Base-by-base conservation (phyloP, 495 filamentous ascomycete species). In the Penicillium bovifimosum region DNA sequence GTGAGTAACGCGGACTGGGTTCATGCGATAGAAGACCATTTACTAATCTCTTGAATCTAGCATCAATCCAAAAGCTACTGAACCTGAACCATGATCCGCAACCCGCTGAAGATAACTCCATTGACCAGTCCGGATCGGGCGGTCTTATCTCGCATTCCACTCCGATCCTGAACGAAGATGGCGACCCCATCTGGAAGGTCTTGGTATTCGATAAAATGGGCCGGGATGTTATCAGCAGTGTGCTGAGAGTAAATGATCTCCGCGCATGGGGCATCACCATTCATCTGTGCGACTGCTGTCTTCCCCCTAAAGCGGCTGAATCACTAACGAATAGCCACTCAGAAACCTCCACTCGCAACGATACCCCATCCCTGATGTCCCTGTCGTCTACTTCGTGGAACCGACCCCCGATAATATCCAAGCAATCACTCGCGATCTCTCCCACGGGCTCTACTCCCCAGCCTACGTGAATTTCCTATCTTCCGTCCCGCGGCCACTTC, bases 401-500 rank as follows among this genome's bases (percentile, higher is more conserved):
- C 95, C 95, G 6, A 95, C 84, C 10, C 58, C 82, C 9, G 72
- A 81, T 36, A 96, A 97, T 57, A 77, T 96, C 24, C 79, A 87
- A 60, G 75, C 80, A 26, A 91, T 99, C 48, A 91, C 88, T n/a
- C 78, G 76, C 41, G 95, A 99, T 62, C 82, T 99, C 13, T 80
- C 91, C 33, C 87, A 84, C 52, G 85, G 82, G 35, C 80, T 99
- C 26, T 99, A 99, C 70, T 87, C 90, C 48, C 88, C 90, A 2
- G 92, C 95, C 59, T 93, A 96, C 61, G 83, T 99, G 68, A 99
- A 99, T 73, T 97, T 97, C 68, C 81, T 99, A 26, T 91, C 88
- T 41, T 97, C 95, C 29, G 87, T 99, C 55, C 90, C 93, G 2
- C 81, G 95, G 43, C 86, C 91, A 11, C 76, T 99, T 20, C 83